phyloP scores from a whole-genome alignment of 768 basidiomycete genomes.

The Tylopilus plumbeoviolaceoides region DNA sequence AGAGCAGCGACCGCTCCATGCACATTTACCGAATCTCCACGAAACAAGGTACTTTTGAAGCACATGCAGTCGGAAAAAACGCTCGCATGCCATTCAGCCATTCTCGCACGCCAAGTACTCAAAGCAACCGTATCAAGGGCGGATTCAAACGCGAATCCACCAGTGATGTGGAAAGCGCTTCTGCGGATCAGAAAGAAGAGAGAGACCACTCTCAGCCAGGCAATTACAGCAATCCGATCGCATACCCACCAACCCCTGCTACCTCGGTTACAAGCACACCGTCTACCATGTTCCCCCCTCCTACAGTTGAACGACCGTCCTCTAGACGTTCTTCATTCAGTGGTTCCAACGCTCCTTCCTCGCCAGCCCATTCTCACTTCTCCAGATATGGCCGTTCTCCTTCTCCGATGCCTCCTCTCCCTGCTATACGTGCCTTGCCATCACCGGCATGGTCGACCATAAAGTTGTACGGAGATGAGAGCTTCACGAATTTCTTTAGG shows the following conservation, averaged over 20 bases:
- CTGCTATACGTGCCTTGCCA: slow-evolving; percentile 78
- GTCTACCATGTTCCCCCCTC: slow-evolving; percentile 42
- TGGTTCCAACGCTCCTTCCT: slow-evolving; percentile 74
- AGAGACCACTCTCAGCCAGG: slow-evolving; percentile 26
- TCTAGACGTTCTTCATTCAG: slow-evolving; percentile 67
- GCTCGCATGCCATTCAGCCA: slow-evolving; percentile 66
- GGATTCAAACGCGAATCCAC: slow-evolving; percentile 67
- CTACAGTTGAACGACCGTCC: slow-evolving; percentile 57
- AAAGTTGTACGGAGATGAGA: slow-evolving; percentile 92
- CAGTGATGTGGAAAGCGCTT: slow-evolving; percentile 70
- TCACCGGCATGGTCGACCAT: slow-evolving; percentile 63
- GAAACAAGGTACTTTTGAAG: slow-evolving; percentile 80
- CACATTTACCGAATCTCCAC: slow-evolving; percentile 85
- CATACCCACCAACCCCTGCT: slow-evolving; percentile 55
- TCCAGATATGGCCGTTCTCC: slow-evolving; percentile 76
- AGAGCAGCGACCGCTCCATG: slow-evolving; percentile 94
- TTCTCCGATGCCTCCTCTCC: slow-evolving; percentile 88
- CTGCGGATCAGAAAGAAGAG: slow-evolving; percentile 54
- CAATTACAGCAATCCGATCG: slow-evolving; percentile 28
- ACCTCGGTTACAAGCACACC: slow-evolving; percentile 68
- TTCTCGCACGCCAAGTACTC: slow-evolving; percentile 63
- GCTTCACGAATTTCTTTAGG: slow-evolving; percentile 93
- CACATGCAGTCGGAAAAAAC: slow-evolving; percentile 89
- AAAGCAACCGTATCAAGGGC: slow-evolving; percentile 48
- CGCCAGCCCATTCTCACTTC: slow-evolving; percentile 55